Base-by-base conservation (phyloP, 1,284 basidiomycete genomes). In the Butyriboletus appendiculatus region DNA sequence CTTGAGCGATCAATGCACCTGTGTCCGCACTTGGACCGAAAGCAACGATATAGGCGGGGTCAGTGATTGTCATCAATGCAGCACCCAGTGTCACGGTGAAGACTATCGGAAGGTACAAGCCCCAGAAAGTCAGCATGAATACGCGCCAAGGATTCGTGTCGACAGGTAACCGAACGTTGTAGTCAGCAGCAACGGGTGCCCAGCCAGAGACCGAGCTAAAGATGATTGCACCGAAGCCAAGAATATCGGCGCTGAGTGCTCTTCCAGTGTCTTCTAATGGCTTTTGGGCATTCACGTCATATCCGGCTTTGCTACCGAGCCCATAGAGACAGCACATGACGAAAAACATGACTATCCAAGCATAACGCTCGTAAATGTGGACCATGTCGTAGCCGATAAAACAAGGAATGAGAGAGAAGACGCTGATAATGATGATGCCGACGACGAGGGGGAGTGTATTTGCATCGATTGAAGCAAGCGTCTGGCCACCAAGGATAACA, bases 351-450 rank as follows among this genome's bases (percentile, higher is more conserved):
- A 78, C 67, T 3, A 82, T 75, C 86, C 86, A 88, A 7, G 83
- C 79, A 56, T 81, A 85, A 14, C 82, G 76, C 59, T 88, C 84
- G 62, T 83, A 86, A 51, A 75, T 62, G 62, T 85, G 82, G 15
- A 86, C 73, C 50, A 82, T 70, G 53, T 78, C 62, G 61, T 86
- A 80, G 3, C 78, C 79, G 16, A 80, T 60, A 52, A 80, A 77
- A 55, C 78, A 80, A 16, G 78, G 78, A 18, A 81, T 66, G 24
- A 81, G 59, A 43, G 69, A 73, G 57, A 72, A 73, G 14, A 80
- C 41, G 11, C 72, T 70, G 30, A 80, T 70, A 42, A 80, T 76
- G 51, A 79, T 69, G 50, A 80, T 73, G 28, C 78, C 78, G 5
- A 70, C 76, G 4, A 76, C 69, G 9, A 80, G 69, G 0, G 78